A percentile compares a stretch with the other conserved stretches of the same genome.
phyloP scores from a whole-genome alignment of 2,329 filamentous ascomycete species.

The Berkeleyomyces basicola region DNA sequence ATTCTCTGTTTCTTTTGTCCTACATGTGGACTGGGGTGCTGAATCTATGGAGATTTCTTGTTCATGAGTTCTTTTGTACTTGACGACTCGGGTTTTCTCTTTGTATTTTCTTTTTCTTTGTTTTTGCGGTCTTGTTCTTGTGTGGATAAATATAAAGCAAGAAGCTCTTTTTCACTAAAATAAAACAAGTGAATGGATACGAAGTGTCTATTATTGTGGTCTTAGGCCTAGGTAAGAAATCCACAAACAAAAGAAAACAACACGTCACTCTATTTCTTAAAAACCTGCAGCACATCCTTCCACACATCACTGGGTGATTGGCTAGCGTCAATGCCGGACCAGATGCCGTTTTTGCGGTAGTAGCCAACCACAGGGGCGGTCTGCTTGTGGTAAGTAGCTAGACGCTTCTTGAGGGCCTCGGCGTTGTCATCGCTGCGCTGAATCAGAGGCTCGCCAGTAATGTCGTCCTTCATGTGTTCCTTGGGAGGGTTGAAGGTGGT shows the following conservation, averaged over 20 bases:
- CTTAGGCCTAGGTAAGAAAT: neutral
- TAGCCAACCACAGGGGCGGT: constrained; percentile 84
- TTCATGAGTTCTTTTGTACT: neutral
- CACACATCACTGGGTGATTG: constrained; percentile 92
- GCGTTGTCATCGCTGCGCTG: constrained; percentile 96
- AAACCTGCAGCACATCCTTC: constrained; percentile 78
- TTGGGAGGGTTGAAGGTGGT: constrained; percentile 98
- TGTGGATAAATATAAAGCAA: neutral
- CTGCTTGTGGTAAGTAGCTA: constrained; percentile 86
- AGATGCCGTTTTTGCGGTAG: constrained; percentile 96
- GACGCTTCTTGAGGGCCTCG: constrained; percentile 85
- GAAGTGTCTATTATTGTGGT: neutral
- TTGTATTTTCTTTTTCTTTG: neutral
- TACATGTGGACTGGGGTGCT: neutral
- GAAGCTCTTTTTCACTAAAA: neutral
- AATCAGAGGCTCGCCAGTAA: constrained; percentile 90
- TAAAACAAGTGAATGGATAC: neutral
- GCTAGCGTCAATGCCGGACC: constrained; percentile 87
- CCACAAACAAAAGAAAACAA: constrained; percentile 3
- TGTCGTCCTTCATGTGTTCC: constrained; percentile 81
- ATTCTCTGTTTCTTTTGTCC: neutral
- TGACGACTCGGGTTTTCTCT: neutral
- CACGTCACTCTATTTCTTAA: constrained; percentile 30
- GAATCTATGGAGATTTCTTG: neutral
- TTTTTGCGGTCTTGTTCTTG: neutral